Percentiles rank a stretch among this genome's conserved stretches.
Evolutionary conservation across 352 stramenopile species (phyloP).

Genomic region (Albugo laibachii): DNA sequence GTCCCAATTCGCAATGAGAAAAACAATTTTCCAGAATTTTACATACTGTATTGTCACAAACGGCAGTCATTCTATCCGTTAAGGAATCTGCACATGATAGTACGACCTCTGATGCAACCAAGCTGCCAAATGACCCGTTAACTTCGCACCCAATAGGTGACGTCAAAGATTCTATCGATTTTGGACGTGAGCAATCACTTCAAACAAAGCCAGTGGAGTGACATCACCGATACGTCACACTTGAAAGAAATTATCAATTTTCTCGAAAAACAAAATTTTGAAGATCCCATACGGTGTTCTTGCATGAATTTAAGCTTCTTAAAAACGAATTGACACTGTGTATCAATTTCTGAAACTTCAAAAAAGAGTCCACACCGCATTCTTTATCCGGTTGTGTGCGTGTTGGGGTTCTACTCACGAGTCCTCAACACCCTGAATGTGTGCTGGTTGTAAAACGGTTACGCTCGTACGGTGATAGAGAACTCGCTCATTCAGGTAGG

Average conservation of each 20-base stretch:
- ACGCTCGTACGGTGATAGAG: slow-evolving; percentile 51
- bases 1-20: not conserved
- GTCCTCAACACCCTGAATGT: slow-evolving; percentile 30
- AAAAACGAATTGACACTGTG: slow-evolving; percentile 3
- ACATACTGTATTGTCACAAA: no score
- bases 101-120: not conserved
- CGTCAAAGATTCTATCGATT: not conserved
- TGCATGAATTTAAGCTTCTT: not conserved
- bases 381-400: slow-evolving; percentile 36
- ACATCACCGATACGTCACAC: slow-evolving; percentile 65
- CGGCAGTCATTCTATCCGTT: slow-evolving; percentile 1
- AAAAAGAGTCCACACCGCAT: slow-evolving; percentile 15
- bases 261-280: slow-evolving; percentile 52
- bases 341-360: not conserved
- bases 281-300: slow-evolving; percentile 33
- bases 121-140: no score
- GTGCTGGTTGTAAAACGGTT: slow-evolving; percentile 56
- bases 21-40: no score
- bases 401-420: slow-evolving; percentile 57
- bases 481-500: slow-evolving; percentile 40
- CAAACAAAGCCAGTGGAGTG: slow-evolving; percentile 62
- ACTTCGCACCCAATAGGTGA: no score
- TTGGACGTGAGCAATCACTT: slow-evolving; percentile 18
- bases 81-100: not conserved
- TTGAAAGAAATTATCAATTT: slow-evolving; percentile 75